Evolutionary conservation across 768 basidiomycete species (phyloP).

Genomic region (Amanita phalloides): DNA sequence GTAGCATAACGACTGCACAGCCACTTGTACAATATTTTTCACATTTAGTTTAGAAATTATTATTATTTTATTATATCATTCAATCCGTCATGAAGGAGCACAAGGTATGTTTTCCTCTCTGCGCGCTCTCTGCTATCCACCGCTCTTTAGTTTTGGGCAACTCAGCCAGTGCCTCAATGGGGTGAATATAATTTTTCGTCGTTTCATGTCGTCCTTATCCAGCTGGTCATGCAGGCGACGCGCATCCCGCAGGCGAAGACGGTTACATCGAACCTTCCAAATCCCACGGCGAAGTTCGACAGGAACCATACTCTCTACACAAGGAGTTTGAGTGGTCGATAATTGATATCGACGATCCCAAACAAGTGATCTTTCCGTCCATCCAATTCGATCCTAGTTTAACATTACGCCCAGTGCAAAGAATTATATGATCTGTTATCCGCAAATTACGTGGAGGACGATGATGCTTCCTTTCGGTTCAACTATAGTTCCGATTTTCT

Average conservation of each 20-base stretch:
- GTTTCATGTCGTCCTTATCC: neutral
- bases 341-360: conserved; percentile 67
- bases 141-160: conserved; percentile 78
- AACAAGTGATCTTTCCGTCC: conserved; percentile 41
- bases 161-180: conserved; percentile 92
- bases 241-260: conserved; percentile 49
- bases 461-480: conserved; percentile 93
- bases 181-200: conserved; percentile 27
- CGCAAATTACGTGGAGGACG: conserved; percentile 93
- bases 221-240: conserved; percentile 37
- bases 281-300: conserved; percentile 67
- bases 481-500: conserved; percentile 93
- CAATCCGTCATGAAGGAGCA: conserved; percentile 59
- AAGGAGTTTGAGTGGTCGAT: conserved; percentile 89
- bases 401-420: conserved; percentile 44
- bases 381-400: neutral
- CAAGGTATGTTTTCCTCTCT: conserved; percentile 44
- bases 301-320: conserved; percentile 82
- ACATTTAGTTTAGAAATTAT: neutral
- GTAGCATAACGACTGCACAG: conserved; percentile 17
- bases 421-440: conserved; percentile 91
- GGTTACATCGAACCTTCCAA: conserved; percentile 84
- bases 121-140: conserved; percentile 2
- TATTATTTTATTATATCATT: neutral
- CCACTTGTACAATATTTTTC: conserved; percentile 1